Conservation (phyloP, 2,329 filamentous ascomycete species). For the Fusarium begoniae region DNA sequence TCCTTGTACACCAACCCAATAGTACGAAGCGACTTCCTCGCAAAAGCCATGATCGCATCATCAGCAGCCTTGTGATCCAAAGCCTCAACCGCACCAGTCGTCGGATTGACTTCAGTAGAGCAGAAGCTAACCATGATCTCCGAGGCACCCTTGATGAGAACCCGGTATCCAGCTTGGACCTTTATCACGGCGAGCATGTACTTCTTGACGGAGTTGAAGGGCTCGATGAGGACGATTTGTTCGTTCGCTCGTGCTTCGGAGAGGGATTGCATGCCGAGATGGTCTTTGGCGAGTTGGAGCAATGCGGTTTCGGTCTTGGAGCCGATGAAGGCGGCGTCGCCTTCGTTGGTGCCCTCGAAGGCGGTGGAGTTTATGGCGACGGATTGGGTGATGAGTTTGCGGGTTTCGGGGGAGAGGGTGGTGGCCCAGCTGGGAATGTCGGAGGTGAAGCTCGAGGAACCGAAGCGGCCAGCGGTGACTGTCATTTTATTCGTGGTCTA, state of each 20-base stretch:
- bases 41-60: constrained; percentile 78
- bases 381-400: constrained; percentile 49
- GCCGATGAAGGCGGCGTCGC: constrained; percentile 72
- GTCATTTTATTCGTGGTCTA: constrained; percentile 71
- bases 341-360: constrained; percentile 76
- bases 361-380: constrained; percentile 75
- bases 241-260: constrained; percentile 69
- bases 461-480: constrained; percentile 68
- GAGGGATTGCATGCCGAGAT: constrained; percentile 73
- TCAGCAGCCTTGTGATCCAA: constrained; percentile 64
- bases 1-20: constrained; percentile 87
- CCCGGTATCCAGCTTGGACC: constrained; percentile 61
- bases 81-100: constrained; percentile 55
- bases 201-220: constrained; percentile 79
- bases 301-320: constrained; percentile 82
- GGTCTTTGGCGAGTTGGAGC: constrained; percentile 71
- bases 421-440: constrained; percentile 25
- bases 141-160: constrained; percentile 72
- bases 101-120: constrained; percentile 53
- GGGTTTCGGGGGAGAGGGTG: constrained; percentile 33
- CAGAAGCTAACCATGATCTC: constrained; percentile 69
- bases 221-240: constrained; percentile 72
- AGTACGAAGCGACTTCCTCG: constrained; percentile 80
- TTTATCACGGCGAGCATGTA: constrained; percentile 72
- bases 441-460: constrained; percentile 54